Conservation (phyloP, 2,329 filamentous ascomycete species). For the Trichoderma brevicompactum region DNA sequence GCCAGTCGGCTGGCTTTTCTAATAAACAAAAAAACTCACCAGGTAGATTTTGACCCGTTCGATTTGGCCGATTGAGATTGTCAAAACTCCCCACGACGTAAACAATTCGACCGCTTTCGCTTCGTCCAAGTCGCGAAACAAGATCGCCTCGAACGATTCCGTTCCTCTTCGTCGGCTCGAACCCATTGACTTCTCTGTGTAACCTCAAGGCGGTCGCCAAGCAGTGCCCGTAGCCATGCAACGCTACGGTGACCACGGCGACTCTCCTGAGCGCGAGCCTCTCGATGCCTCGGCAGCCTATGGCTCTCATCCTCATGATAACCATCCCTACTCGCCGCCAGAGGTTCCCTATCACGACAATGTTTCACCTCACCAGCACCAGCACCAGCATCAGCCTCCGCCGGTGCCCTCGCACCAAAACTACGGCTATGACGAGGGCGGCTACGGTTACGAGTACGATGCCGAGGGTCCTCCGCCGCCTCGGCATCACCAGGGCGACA, state of each 20-base stretch:
- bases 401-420: conserved; percentile 8
- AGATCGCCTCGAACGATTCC: neutral
- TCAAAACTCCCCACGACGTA: no score
- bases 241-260: conserved; percentile 37
- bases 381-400: conserved; percentile 8
- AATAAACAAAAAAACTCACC: conserved; percentile 8
- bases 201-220: conserved; percentile 1
- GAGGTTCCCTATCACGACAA: conserved; percentile 37
- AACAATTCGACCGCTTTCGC: no score
- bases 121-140: no score
- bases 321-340: conserved; percentile 31
- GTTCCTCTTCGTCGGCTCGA: neutral
- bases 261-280: conserved; percentile 45
- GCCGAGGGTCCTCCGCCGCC: conserved; percentile 26
- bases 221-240: conserved; percentile 36
- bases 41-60: neutral
- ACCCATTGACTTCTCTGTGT: neutral
- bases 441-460: neutral
- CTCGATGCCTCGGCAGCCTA: conserved; percentile 36
- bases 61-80: neutral
- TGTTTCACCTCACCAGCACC: conserved; percentile 29
- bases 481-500: conserved; percentile 18
- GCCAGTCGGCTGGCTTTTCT: conserved; percentile 5
- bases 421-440: conserved; percentile 13
- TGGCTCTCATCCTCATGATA: conserved; percentile 25